These are phyloP conservation scores for Apiospora malaysiana DNA, from an alignment of 2,329 filamentous ascomycete species.

Conservation along the genomic window DNA sequence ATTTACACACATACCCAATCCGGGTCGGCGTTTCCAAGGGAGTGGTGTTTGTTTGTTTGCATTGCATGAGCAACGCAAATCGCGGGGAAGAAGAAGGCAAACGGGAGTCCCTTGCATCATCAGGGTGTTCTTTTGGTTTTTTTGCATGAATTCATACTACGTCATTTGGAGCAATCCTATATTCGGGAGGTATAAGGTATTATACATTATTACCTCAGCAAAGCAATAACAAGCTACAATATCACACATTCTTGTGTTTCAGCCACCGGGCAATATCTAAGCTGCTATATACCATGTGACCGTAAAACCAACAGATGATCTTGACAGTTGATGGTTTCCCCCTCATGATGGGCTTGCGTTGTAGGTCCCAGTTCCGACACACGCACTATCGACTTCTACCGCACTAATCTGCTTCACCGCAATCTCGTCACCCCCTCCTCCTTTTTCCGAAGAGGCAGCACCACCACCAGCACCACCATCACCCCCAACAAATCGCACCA, in stretches of 20 bases:
- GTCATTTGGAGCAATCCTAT: conserved; percentile 14
- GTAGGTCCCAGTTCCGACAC: conserved; percentile 6
- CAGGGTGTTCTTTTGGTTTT: not conserved
- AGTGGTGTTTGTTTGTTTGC: not conserved
- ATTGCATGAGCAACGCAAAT: not conserved
- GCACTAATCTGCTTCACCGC: conserved; percentile 33
- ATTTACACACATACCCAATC: conserved; percentile 12
- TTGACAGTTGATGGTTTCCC: not conserved
- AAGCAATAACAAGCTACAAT: not conserved
- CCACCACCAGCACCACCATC: conserved; percentile 30
- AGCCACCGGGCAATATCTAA: not conserved
- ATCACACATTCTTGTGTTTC: not conserved
- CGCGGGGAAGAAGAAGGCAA: not conserved
- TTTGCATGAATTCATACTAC: not conserved
- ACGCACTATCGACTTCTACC: conserved; percentile 35
- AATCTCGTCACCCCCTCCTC: conserved; percentile 31
- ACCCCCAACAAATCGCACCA: conserved; percentile 22
- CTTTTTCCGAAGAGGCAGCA: conserved; percentile 27
- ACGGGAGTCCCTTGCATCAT: not conserved
- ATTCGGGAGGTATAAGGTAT: not conserved
- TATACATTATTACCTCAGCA: conserved; percentile 10
- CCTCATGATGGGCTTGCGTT: conserved; percentile 8
- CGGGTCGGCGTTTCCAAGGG: not conserved
- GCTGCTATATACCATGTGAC: not conserved
- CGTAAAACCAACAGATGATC: not conserved